Conservation (phyloP, 257 asterid genomes). For the Osmanthus fragrans region DNA sequence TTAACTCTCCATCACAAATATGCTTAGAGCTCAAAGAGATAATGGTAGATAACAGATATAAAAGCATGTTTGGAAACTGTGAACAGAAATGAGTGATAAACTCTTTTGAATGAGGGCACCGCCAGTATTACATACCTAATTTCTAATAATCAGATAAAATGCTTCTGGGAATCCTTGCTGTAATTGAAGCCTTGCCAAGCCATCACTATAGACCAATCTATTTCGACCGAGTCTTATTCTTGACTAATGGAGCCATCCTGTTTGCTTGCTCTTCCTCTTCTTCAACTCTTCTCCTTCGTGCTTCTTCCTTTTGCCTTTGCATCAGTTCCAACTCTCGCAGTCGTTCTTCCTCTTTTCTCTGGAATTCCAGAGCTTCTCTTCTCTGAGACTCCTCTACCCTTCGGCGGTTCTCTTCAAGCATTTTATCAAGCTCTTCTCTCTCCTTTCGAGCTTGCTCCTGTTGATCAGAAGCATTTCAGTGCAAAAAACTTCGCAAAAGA, state of each 20-base stretch:
- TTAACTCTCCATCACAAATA: neutral
- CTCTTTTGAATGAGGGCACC: neutral
- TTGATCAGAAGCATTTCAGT: neutral
- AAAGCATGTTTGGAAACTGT: neutral
- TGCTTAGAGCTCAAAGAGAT: neutral
- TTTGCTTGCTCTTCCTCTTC: slow-evolving; percentile 67
- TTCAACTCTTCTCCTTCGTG: slow-evolving; percentile 56
- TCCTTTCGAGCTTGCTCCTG: slow-evolving; percentile 92
- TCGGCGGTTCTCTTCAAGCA: slow-evolving; percentile 91
- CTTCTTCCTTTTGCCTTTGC: slow-evolving; percentile 90
- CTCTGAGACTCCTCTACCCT: slow-evolving; percentile 93
- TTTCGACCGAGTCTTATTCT: slow-evolving; percentile 50
- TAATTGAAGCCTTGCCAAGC: neutral
- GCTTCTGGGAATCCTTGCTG: neutral
- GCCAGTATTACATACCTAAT: neutral
- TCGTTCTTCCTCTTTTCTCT: slow-evolving; percentile 82
- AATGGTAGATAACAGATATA: neutral
- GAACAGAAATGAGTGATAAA: no score
- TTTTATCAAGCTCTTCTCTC: slow-evolving; percentile 90
- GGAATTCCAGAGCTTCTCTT: slow-evolving; percentile 77
- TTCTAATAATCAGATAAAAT: no score
- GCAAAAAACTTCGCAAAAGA: neutral
- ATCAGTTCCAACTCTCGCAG: slow-evolving; percentile 76
- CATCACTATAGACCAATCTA: slow-evolving; percentile 39
- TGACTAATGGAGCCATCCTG: slow-evolving; percentile 35